Evolutionary conservation across 352 stramenopile genomes (phyloP).

Genomic region (Phytophthora hibernalis): DNA sequence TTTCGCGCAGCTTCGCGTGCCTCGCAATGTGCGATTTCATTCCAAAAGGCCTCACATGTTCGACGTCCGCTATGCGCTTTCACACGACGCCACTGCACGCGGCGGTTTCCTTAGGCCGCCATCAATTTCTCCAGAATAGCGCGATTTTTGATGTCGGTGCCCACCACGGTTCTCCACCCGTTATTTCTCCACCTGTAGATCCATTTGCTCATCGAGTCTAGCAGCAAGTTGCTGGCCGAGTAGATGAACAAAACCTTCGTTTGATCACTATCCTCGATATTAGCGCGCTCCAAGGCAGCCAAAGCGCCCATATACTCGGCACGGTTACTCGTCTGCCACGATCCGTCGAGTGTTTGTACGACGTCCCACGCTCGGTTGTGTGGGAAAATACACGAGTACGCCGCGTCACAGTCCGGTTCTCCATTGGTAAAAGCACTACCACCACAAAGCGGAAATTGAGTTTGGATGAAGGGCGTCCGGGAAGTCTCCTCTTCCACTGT

Average conservation of each 20-base stretch:
- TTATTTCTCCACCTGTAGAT: constrained; percentile 28
- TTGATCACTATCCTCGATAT: constrained; percentile 15
- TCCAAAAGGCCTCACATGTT: constrained; percentile 25
- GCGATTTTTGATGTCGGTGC: constrained; percentile 17
- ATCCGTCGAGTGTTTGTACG: constrained; percentile 30
- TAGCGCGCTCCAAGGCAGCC: constrained; percentile 22
- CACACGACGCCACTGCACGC: constrained; percentile 24
- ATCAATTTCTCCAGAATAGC: constrained; percentile 26
- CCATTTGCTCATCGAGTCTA: constrained; percentile 29
- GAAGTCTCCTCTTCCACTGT: constrained; percentile 24
- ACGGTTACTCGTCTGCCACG: constrained; percentile 20
- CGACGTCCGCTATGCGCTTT: constrained; percentile 4
- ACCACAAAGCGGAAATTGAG: constrained; percentile 53
- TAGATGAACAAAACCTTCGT: constrained; percentile 29
- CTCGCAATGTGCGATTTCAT: constrained; percentile 14
- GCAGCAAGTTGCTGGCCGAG: constrained; percentile 21
- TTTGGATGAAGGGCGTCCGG: constrained; percentile 52
- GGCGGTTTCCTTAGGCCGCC: constrained; percentile 9
- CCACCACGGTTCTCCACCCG: constrained; percentile 23
- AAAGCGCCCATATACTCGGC: constrained; percentile 29
- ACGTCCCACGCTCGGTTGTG: constrained; percentile 59
- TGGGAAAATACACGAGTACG: constrained; percentile 73
- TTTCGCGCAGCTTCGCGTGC: not conserved
- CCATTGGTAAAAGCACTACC: constrained; percentile 56
- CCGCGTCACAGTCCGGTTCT: constrained; percentile 47